A percentile compares a stretch with the other conserved stretches of the same genome.
phyloP scores from a whole-genome alignment of 371 early-diverging fungal genomes.

The Nematocida sp. region DNA sequence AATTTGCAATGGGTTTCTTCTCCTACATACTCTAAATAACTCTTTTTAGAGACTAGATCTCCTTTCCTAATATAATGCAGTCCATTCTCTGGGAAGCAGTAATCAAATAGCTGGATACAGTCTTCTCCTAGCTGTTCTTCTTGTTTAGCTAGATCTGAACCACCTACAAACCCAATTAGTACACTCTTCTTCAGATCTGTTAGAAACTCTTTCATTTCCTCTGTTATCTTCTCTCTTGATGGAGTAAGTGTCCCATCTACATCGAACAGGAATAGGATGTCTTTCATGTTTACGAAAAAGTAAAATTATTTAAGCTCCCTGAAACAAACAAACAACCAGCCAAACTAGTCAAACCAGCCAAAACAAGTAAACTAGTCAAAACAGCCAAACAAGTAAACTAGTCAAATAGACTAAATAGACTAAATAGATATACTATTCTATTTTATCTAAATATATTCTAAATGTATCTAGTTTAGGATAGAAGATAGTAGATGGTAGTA shows the following conservation, averaged over 20 bases:
- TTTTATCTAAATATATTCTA: no score
- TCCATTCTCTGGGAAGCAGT: slow-evolving; percentile 95
- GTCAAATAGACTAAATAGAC: no score
- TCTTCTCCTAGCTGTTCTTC: slow-evolving; percentile 85
- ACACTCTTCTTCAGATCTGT: slow-evolving; percentile 75
- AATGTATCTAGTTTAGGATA: no score
- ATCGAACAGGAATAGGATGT: slow-evolving; percentile 76
- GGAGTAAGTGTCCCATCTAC: slow-evolving; percentile 98
- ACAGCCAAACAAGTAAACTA: no score
- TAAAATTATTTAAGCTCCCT: background rate
- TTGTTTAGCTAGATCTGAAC: slow-evolving; percentile 90
- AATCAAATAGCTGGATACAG: slow-evolving; percentile 83
- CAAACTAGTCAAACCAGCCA: background rate
- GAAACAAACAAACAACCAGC: background rate
- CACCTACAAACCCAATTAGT: slow-evolving; percentile 95
- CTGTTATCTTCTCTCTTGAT: slow-evolving; percentile 67
- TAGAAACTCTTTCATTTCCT: slow-evolving; percentile 74
- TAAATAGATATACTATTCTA: no score
- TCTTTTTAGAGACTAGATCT: slow-evolving; percentile 66
- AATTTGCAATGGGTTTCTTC: slow-evolving; percentile 87
- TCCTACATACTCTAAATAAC: slow-evolving; percentile 82
- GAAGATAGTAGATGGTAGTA: no score
- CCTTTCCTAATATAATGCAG: slow-evolving; percentile 82
- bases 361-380: no score
- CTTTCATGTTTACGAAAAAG: slow-evolving; percentile 23